Evolutionary conservation across 306 rosid genomes (phyloP).

Genomic region (Vigna reflexopilosa): DNA sequence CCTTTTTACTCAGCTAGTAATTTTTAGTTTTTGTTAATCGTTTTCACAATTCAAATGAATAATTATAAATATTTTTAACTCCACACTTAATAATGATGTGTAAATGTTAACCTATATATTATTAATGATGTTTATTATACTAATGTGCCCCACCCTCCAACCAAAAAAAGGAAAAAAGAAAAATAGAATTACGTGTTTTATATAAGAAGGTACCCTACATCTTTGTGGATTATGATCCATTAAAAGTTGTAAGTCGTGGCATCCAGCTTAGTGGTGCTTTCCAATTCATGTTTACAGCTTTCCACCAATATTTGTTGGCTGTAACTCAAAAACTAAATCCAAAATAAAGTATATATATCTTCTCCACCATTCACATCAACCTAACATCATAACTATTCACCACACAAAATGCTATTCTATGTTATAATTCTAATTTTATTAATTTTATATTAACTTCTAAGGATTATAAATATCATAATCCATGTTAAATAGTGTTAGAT

Average conservation of each 20-base stretch:
- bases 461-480: background rate
- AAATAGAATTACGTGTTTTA: conserved; percentile 4
- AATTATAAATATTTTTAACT: background rate
- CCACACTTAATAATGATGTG: background rate
- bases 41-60: background rate
- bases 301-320: conserved; percentile 53
- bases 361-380: conserved; percentile 43
- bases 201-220: conserved; percentile 46
- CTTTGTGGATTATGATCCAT: conserved; percentile 47
- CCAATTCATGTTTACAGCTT: conserved; percentile 48
- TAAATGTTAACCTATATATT: background rate
- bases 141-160: background rate
- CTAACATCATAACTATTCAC: conserved; percentile 40
- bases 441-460: background rate
- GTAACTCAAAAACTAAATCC: conserved; percentile 40
- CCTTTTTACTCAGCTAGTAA: background rate
- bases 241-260: conserved; percentile 51
- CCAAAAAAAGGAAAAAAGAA: background rate
- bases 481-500: background rate
- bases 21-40: background rate
- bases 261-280: conserved; percentile 60
- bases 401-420: background rate
- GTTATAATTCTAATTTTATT: background rate
- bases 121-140: background rate
- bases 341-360: conserved; percentile 16